Evolutionary conservation across 257 asterid species (phyloP), one percentile per base, ranked within the genome.

Genomic region (Rehmannia glutinosa): DNA sequence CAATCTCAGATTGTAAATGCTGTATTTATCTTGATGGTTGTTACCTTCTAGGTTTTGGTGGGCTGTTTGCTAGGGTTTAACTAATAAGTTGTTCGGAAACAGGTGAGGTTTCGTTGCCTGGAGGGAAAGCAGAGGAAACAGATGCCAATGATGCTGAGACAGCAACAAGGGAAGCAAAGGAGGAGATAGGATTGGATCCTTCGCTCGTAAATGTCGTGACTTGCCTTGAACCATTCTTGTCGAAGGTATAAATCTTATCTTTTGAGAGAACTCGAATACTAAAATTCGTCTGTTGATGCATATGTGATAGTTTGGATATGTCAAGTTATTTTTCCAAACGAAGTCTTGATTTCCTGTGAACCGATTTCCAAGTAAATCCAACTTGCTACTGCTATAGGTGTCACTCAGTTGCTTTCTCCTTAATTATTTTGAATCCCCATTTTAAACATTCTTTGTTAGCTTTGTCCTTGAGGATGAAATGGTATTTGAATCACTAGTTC

Each of bases 61-160:
- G n/a, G n/a, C n/a, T n/a, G n/a, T n/a, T n/a, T n/a, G n/a, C n/a
- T n/a, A n/a, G n/a, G n/a, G n/a, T n/a, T n/a, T n/a, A n/a, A n/a
- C n/a, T n/a, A n/a, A n/a, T n/a, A n/a, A n/a, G n/a, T n/a, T n/a
- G n/a, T n/a, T n/a, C n/a, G n/a, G n/a, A n/a, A n/a, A n/a, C 69
- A 93, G 99, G 99, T 64, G 99, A 93, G 82, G 94, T 93, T 12
- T 82, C 98, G 6, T 73, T 93, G 78, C 98, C 97, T 0, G 97
- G 98, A 52, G 98, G 98, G 30, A 93, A 93, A 82, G 89, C 96
- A 12, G 98, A 93, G 68, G 97, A 90, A 71, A 54, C 85, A 33
- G 97, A 93, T 62, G 83, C 80, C 4, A 71, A 72, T 65, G 97
- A 87, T 75, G 89, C 87, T 0, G 96, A 78, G 45, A 93, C 99